These are phyloP conservation scores for Plasmodium cynomolgi DNA, from an alignment of 169 alveolate species.

Conservation along the genomic window DNA sequence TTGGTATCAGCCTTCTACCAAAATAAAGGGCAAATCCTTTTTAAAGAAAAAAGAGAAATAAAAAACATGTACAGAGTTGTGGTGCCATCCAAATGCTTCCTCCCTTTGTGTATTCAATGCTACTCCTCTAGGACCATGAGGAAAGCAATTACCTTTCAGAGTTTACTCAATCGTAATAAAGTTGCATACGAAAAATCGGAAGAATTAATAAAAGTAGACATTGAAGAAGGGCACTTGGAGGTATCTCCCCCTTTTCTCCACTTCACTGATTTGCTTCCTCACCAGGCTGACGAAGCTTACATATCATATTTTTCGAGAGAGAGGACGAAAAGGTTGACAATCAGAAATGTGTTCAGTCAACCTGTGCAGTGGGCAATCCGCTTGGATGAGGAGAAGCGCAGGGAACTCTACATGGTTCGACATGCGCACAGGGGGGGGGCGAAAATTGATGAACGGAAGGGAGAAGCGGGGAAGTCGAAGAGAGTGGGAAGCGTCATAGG, in stretches of 20 bases:
- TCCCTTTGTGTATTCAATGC: slow-evolving; percentile 19
- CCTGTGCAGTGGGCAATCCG: background rate
- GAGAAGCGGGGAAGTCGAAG: background rate
- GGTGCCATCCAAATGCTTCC: slow-evolving; percentile 46
- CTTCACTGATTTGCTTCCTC: slow-evolving; percentile 14
- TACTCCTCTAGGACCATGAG: slow-evolving; percentile 3
- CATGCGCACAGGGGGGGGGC: background rate
- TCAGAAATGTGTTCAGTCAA: slow-evolving; percentile 19
- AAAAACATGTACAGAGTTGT: slow-evolving; percentile 16
- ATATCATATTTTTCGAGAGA: slow-evolving; percentile 35
- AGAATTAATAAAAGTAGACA: slow-evolving; percentile 19
- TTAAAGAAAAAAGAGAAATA: background rate
- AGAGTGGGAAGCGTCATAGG: background rate
- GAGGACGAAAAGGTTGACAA: slow-evolving; percentile 9
- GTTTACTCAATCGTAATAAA: background rate
- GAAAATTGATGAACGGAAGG: background rate
- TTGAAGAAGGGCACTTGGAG: slow-evolving; percentile 1
- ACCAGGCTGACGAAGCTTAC: background rate
- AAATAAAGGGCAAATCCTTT: slow-evolving; percentile 3
- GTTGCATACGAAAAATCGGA: background rate
- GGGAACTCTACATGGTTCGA: background rate
- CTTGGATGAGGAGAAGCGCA: slow-evolving; percentile 7
- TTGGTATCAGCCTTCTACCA: background rate
- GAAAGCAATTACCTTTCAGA: slow-evolving; percentile 11
- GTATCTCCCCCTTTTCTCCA: slow-evolving; percentile 13